phyloP scores from a whole-genome alignment of 371 early-diverging fungal genomes.

The Mucor racemosus region DNA sequence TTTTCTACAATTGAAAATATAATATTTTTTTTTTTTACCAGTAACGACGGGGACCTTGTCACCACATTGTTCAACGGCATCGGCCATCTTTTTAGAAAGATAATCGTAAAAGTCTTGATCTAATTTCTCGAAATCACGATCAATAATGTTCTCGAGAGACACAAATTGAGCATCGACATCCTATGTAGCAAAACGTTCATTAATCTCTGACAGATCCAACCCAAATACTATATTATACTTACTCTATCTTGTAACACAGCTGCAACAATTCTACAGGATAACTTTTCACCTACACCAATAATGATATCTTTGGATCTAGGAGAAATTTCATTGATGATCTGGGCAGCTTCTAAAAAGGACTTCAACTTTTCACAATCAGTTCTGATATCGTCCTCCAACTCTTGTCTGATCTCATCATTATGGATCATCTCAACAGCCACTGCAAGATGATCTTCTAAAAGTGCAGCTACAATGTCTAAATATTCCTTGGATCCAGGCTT shows the following conservation, averaged over 20 bases:
- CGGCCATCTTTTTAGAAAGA: constrained; percentile 71
- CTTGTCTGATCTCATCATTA: constrained; percentile 54
- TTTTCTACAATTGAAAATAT: not conserved
- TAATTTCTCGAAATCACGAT: constrained; percentile 77
- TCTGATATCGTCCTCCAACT: constrained; percentile 63
- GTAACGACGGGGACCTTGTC: constrained; percentile 88
- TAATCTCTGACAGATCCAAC: not conserved
- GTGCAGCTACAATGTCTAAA: constrained; percentile 76
- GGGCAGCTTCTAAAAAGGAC: constrained; percentile 90
- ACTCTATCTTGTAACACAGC: constrained; percentile 76
- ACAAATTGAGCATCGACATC: constrained; percentile 87
- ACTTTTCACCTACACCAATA: constrained; percentile 92
- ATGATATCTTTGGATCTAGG: constrained; percentile 95
- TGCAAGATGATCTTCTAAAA: constrained; percentile 81
- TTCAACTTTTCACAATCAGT: constrained; percentile 79
- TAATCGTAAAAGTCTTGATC: constrained; percentile 95
- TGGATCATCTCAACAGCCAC: constrained; percentile 68
- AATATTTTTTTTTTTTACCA: constrained; percentile 37
- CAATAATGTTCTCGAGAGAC: constrained; percentile 83
- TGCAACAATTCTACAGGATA: constrained; percentile 90
- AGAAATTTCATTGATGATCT: constrained; percentile 95
- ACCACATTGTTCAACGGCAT: constrained; percentile 65
- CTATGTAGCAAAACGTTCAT: constrained; percentile 30
- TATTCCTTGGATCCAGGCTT: constrained; percentile 65
- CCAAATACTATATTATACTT: constrained; percentile 6